Evolutionary conservation across 148 eudicot genomes (phyloP), one percentile per base, ranked within the genome.

Genomic region (Spergularia marina): DNA sequence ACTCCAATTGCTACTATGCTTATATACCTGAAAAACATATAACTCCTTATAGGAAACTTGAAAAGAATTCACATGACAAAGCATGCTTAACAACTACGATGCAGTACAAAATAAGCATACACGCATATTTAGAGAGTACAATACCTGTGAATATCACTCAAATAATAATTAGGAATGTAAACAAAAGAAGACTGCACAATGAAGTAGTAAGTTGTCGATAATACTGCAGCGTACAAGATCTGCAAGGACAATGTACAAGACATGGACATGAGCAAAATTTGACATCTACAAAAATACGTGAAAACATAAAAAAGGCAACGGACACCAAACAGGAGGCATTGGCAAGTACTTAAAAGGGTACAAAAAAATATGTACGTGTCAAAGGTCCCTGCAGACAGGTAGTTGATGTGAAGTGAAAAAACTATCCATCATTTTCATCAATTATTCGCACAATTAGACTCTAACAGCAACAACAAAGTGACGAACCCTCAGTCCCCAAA

Each of bases 131-230:
- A 64, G 51, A 40, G 23, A 17, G 79, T 76, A 65, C n/a, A 51
- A 74, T 85, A 94, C 98, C 92, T 90, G 87, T 95, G 98, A 83
- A 83, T 67, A 80, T 79, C 96, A 82, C 98, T 76, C 74, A 95
- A 68, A 78, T 95, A 95, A 70, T 90, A 86, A 55, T 92, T 89
- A 41, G 98, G 98, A 75, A 95, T 86, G 82, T 92, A 95, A 80
- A 71, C 80, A 88, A 95, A 95, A 57, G 88, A 86, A 66, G 98
- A 83, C 40, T 79, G 72, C 77, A 84, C 88, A 82, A 89, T 73
- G 53, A 90, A 80, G 92, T 89, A 92, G 84, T 88, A 92, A 78
- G 90, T 89, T 76, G 77, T 86, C 74, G 91, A 91, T 67, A 92
- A 58, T 78, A 95, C 88, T 83, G 84, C 87, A 75, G 92, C 77